Percentiles rank a stretch among this genome's conserved stretches.
Conservation (phyloP, 2,329 filamentous ascomycete species). For the Monosporascus sp. region DNA sequence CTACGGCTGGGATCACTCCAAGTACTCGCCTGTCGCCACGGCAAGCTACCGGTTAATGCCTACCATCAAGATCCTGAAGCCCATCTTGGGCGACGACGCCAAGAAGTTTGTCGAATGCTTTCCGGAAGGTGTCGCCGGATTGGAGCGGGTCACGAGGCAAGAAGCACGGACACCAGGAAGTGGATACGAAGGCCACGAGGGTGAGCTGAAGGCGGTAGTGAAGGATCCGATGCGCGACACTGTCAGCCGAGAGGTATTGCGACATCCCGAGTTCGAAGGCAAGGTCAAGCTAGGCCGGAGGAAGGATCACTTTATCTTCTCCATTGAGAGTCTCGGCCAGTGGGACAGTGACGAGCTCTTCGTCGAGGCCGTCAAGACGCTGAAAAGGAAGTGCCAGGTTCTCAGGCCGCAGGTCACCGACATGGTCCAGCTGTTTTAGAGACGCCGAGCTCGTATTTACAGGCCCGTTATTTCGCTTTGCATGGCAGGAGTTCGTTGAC, state of each 20-base stretch:
- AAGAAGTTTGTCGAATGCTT: conserved; percentile 89
- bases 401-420: conserved; percentile 66
- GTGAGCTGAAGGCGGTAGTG: conserved; percentile 84
- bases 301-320: conserved; percentile 96
- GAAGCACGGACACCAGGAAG: conserved; percentile 57
- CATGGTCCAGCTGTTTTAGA: conserved; percentile 43
- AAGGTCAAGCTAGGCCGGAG: conserved; percentile 91
- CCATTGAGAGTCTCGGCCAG: conserved; percentile 90
- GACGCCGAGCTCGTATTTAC: background rate
- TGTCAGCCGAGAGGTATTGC: conserved; percentile 85
- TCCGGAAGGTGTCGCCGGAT: conserved; percentile 76
- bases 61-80: conserved; percentile 74
- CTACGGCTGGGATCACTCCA: conserved; percentile 88
- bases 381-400: conserved; percentile 78
- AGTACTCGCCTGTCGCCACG: conserved; percentile 94
- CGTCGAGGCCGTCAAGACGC: conserved; percentile 75
- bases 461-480: background rate
- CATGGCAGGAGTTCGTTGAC: background rate
- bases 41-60: conserved; percentile 90
- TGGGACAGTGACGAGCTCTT: conserved; percentile 93
- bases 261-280: conserved; percentile 87
- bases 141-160: conserved; percentile 64
- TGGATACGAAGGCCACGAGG: conserved; percentile 68
- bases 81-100: conserved; percentile 82
- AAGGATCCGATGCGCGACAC: conserved; percentile 87